These are phyloP conservation scores for Phyllosticta capitalensis DNA, from an alignment of 2,329 filamentous ascomycete species.

Conservation along the genomic window DNA sequence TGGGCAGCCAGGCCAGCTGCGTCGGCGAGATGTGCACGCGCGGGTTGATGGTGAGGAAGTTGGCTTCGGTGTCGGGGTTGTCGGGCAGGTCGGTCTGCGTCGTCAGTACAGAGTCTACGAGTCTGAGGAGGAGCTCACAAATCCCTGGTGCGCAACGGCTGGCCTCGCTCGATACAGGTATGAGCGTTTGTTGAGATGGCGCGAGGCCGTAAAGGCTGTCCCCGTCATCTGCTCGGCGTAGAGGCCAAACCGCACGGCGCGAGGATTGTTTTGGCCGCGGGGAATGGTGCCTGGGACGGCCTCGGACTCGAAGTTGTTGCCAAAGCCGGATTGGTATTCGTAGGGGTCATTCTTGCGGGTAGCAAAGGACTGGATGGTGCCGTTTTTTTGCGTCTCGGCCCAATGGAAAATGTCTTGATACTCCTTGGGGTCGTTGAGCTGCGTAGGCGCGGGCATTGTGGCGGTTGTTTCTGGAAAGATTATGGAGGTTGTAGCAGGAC, in stretches of 20 bases:
- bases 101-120: background rate
- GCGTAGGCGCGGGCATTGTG: conserved; percentile 1
- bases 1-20: conserved; percentile 28
- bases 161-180: conserved; percentile 28
- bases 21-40: conserved; percentile 29
- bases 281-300: conserved; percentile 39
- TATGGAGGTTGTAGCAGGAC: no score
- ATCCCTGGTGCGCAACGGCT: conserved; percentile 29
- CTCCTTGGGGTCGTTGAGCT: conserved; percentile 26
- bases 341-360: conserved; percentile 47
- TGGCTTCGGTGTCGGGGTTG: conserved; percentile 26
- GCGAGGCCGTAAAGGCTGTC: conserved; percentile 25
- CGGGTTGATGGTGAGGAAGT: conserved; percentile 26
- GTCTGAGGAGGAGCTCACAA: conserved; percentile 18
- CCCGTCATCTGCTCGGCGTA: conserved; percentile 31
- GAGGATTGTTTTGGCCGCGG: conserved; percentile 35
- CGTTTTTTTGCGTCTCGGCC: conserved; percentile 52
- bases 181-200: conserved; percentile 27
- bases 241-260: conserved; percentile 26
- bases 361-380: conserved; percentile 44
- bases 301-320: conserved; percentile 41
- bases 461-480: background rate
- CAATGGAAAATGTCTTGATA: conserved; percentile 36
- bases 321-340: conserved; percentile 49
- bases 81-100: conserved; percentile 25